Percentiles rank a stretch among this genome's conserved stretches.
Evolutionary conservation across 2,329 filamentous ascomycete genomes (phyloP).

Genomic region (Gnomoniopsis smithogilvyi): DNA sequence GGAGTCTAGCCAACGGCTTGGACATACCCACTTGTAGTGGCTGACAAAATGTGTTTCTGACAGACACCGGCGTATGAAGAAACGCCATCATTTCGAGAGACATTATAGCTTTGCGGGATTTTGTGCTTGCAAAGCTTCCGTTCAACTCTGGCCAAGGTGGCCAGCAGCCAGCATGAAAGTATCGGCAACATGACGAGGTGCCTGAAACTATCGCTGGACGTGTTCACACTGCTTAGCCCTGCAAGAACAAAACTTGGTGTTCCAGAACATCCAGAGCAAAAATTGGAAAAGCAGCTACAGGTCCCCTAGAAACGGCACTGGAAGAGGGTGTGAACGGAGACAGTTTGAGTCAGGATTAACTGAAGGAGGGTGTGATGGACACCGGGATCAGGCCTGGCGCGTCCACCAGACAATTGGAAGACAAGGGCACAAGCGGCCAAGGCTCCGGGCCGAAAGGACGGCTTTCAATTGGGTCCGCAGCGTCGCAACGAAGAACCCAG

Average conservation of each 20-base stretch:
- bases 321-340: slow-evolving; percentile 15
- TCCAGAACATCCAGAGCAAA: slow-evolving; percentile 13
- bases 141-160: neutral
- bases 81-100: neutral
- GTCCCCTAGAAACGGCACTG: neutral
- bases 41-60: neutral
- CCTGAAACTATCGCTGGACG: neutral
- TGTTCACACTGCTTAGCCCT: neutral
- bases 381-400: slow-evolving; percentile 16
- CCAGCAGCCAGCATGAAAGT: neutral
- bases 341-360: slow-evolving; percentile 14
- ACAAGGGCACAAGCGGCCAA: slow-evolving; percentile 5
- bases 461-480: slow-evolving; percentile 13
- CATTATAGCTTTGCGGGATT: neutral
- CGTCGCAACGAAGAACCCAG: slow-evolving; percentile 16
- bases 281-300: neutral
- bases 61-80: neutral
- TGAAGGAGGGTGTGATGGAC: slow-evolving; percentile 12
- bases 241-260: slow-evolving; percentile 1
- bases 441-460: slow-evolving; percentile 8
- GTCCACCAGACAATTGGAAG: neutral
- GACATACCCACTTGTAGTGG: neutral
- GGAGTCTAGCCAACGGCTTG: neutral
- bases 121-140: neutral
- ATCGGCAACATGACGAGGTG: neutral